Evolutionary conservation across 2,329 filamentous ascomycete species (phyloP), one percentile per base, ranked within the genome.

Genomic region (Aspergillus flavus): DNA sequence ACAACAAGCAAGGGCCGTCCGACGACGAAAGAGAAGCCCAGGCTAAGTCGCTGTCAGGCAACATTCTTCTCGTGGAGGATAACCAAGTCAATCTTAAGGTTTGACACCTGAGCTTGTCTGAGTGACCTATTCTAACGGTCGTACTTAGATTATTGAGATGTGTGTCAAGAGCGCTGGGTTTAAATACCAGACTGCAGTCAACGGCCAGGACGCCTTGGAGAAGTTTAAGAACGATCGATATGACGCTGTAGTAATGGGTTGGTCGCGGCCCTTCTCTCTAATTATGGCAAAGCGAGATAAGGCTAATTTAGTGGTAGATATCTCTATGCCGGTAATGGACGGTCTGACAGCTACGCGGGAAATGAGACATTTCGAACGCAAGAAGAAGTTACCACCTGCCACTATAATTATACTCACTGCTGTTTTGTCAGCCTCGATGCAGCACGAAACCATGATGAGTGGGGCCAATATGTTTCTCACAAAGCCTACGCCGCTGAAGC

Each of bases 81-180:
- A 80, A 80, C 41, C n/a, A 63, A 0, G 71, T 80, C 48, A 80
- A 80, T 23, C 67, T 78, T 2, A 75, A 69, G 65, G 76, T 77
- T 57, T 30, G 28, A 48, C 52, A 1, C 48, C 23, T 3, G 23
- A 43, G 36, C 2, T 34, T 19, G 28, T 41, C 1, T 59, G 53
- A 21, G 12, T 57, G 2, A 53, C 21, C 19, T 54, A 6, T n/a
- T 48, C 3, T 9, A 62, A 19, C 26, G n/a, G 14, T 43, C 46
- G 12, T 23, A 57, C 23, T 10, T 12, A 65, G 59, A 67, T 68
- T 48, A 65, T 65, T 12, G 67, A 65, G 52, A 65, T 32, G 16
- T 69, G 65, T 34, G 61, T 65, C 2, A 65, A 64, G 36, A 64
- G 66, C n/a, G 56, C 59, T 5, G 61, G 65, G 4, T 56, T 67